These are phyloP conservation scores for Fusarium tjaetaba DNA, from an alignment of 2,329 filamentous ascomycete genomes.

Conservation along the genomic window DNA sequence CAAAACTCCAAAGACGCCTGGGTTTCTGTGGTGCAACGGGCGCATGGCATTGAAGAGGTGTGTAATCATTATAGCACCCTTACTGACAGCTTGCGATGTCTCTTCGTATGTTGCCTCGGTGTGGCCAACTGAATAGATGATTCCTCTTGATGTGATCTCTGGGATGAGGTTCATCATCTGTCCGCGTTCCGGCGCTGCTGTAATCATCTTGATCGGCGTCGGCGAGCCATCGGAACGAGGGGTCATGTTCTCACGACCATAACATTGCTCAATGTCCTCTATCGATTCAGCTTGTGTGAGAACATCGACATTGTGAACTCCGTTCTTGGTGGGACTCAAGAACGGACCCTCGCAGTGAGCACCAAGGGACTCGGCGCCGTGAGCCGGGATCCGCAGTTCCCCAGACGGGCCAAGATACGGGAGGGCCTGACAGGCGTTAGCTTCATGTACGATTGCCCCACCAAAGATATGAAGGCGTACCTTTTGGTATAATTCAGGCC, in stretches of 20 bases:
- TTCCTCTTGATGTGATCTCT: conserved; percentile 70
- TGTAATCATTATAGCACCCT: conserved; percentile 88
- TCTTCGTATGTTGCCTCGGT: conserved; percentile 89
- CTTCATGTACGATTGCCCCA: conserved; percentile 32
- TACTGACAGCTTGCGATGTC: conserved; percentile 74
- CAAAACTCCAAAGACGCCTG: conserved; percentile 87
- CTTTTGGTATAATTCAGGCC: conserved; percentile 82
- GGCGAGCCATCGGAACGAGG: conserved; percentile 48
- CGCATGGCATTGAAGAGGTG: conserved; percentile 96
- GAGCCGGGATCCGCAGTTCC: conserved; percentile 63
- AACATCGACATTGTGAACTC: conserved; percentile 81
- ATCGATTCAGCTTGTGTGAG: conserved; percentile 72
- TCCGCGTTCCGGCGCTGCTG: conserved; percentile 83
- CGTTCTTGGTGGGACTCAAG: conserved; percentile 83
- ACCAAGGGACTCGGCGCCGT: conserved; percentile 87
- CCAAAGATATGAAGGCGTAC: conserved; percentile 50
- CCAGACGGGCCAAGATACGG: conserved; percentile 82
- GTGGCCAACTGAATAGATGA: conserved; percentile 85
- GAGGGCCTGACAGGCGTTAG: conserved; percentile 62
- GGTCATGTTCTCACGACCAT: conserved; percentile 75
- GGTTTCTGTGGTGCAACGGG: conserved; percentile 89
- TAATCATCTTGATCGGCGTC: conserved; percentile 78
- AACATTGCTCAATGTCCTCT: conserved; percentile 73
- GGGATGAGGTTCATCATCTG: conserved; percentile 75
- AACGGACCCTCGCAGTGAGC: conserved; percentile 94